These are phyloP conservation scores for Macroventuria anomochaeta DNA, from an alignment of 2,329 filamentous ascomycete species.

Conservation along the genomic window DNA sequence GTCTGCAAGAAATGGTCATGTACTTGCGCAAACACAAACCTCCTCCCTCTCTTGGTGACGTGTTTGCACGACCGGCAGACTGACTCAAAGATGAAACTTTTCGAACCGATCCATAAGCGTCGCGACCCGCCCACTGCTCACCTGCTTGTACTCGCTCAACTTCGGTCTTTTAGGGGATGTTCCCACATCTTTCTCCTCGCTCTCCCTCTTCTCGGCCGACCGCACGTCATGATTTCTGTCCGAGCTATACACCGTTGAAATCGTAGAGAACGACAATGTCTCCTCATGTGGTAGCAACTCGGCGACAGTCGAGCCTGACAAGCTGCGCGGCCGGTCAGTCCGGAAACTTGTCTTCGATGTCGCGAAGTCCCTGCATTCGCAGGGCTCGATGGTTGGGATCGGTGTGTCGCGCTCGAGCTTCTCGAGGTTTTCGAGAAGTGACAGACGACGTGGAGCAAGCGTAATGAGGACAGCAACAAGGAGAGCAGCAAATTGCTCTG, in stretches of 20 bases:
- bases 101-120: constrained; percentile 14
- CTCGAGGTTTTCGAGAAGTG: not conserved
- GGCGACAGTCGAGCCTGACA: constrained; percentile 10
- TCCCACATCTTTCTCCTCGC: not conserved
- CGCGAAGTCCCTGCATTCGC: not conserved
- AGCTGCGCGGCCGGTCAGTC: not conserved
- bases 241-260: not conserved
- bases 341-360: not conserved
- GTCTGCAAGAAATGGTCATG: no score
- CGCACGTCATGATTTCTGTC: not conserved
- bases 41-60: no score
- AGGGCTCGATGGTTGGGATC: not conserved
- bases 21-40: no score
- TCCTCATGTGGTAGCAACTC: not conserved
- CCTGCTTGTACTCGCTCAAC: constrained; percentile 1
- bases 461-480: not conserved
- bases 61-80: no score
- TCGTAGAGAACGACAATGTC: not conserved
- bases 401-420: not conserved
- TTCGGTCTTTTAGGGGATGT: not conserved
- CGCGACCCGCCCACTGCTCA: constrained; percentile 10
- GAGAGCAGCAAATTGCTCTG: not conserved
- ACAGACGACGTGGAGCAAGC: not conserved
- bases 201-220: constrained; percentile 3
- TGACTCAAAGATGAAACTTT: constrained; percentile 10